Conservation (phyloP, 192 early-diverging fungal species). For the Linderina pennispora region DNA sequence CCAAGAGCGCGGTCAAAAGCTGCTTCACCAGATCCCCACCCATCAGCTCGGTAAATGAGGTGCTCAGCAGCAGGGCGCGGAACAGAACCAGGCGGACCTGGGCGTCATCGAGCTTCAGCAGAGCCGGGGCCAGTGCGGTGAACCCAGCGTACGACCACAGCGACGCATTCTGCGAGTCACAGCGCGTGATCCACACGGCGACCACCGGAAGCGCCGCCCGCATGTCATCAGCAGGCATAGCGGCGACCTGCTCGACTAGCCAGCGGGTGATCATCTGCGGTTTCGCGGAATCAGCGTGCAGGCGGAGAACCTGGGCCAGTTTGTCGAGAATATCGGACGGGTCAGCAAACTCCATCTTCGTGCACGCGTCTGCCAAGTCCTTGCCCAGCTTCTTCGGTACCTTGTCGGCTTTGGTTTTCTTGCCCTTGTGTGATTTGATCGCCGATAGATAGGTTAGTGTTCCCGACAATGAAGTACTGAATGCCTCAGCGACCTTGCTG, state of each 20-base stretch:
- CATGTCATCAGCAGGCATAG: not conserved
- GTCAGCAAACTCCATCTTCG: slow-evolving; percentile 22
- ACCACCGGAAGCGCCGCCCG: slow-evolving; percentile 12
- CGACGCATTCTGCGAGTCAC: slow-evolving; percentile 3
- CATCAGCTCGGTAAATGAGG: slow-evolving; percentile 5
- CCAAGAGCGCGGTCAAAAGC: slow-evolving; percentile 23
- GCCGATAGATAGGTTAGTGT: slow-evolving; percentile 5
- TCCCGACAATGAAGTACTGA: not conserved
- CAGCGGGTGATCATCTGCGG: slow-evolving; percentile 10
- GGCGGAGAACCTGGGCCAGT: slow-evolving; percentile 1
- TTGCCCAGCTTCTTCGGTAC: slow-evolving; percentile 1
- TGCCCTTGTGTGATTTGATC: not conserved
- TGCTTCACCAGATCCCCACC: slow-evolving; percentile 5
- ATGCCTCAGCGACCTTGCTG: slow-evolving; percentile 12
- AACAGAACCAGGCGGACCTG: slow-evolving; percentile 23
- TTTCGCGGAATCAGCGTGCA: not conserved
- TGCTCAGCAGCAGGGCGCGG: slow-evolving; percentile 23
- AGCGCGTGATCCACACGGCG: slow-evolving; percentile 31
- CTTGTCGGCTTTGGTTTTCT: too few species aligned
- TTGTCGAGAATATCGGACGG: slow-evolving; percentile 11
- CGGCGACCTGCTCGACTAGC: slow-evolving; percentile 8
- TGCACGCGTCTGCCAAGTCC: slow-evolving; percentile 5
- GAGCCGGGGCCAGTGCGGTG: slow-evolving; percentile 11
- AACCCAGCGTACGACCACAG: slow-evolving; percentile 25
- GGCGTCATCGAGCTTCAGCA: slow-evolving; percentile 31